Percentiles rank a stretch among this genome's conserved stretches.
phyloP scores from a whole-genome alignment of 805 yeast species.

The Sugiyamaella mastotermitis region DNA sequence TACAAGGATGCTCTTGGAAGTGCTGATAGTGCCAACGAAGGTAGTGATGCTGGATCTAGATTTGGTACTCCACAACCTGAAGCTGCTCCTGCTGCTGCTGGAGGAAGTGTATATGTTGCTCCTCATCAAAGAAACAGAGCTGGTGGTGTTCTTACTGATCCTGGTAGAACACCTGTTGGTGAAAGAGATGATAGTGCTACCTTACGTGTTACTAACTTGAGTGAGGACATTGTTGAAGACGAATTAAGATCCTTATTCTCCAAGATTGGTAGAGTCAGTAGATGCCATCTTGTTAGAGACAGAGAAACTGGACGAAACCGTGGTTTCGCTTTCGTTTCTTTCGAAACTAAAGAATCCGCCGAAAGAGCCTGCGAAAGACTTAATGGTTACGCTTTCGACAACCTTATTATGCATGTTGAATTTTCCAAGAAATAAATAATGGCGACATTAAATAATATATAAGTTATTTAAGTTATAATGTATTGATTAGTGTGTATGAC shows the following conservation, averaged over 20 bases:
- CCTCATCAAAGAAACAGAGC: slow-evolving; percentile 50
- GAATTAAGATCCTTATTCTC: slow-evolving; percentile 69
- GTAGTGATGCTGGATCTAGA: slow-evolving; percentile 20
- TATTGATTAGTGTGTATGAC: too few relatives aligned
- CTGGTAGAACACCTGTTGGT: slow-evolving; percentile 38
- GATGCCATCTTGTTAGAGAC: slow-evolving; percentile 81
- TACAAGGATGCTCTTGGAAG: slow-evolving; percentile 79
- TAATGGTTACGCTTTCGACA: slow-evolving; percentile 90
- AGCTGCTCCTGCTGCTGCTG: slow-evolving; percentile 33
- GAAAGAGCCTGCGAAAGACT: slow-evolving; percentile 67
- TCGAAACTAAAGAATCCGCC: slow-evolving; percentile 55
- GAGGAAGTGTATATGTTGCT: slow-evolving; percentile 44
- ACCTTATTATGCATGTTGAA: slow-evolving; percentile 59
- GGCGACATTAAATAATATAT: too few relatives aligned
- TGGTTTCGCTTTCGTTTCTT: slow-evolving; percentile 92
- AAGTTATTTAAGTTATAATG: too few relatives aligned
- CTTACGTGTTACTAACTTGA: slow-evolving; percentile 84
- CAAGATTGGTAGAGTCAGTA: slow-evolving; percentile 60
- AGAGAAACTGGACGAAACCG: slow-evolving; percentile 90
- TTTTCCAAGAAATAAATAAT: slow-evolving; percentile 29
- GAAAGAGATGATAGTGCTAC: slow-evolving; percentile 85
- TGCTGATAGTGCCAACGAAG: slow-evolving; percentile 37
- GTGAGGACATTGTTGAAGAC: slow-evolving; percentile 76
- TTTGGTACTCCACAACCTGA: slow-evolving; percentile 26
- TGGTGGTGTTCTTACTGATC: slow-evolving; percentile 33